phyloP scores from a whole-genome alignment of 164 flowering plant genomes.

The Nelumbo lutea region DNA sequence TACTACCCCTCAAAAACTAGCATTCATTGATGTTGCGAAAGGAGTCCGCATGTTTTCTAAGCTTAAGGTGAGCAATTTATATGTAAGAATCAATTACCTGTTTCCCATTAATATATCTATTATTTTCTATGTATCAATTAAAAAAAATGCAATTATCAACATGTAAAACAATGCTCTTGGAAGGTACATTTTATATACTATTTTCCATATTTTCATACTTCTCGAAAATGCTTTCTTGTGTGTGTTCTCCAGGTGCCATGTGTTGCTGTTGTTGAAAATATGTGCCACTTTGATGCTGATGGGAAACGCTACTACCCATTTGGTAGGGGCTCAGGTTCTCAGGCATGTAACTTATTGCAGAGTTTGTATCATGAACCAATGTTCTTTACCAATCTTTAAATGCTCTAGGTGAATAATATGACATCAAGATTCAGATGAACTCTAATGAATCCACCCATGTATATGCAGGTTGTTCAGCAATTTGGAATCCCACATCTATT shows the following conservation, averaged over 20 bases:
- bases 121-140: neutral
- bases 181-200: neutral
- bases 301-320: conserved; percentile 94
- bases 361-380: neutral
- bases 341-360: conserved; percentile 43
- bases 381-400: neutral
- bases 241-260: conserved; percentile 76
- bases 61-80: conserved; percentile 59
- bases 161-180: no score
- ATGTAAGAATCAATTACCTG: neutral
- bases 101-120: neutral
- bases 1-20: conserved; percentile 94
- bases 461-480: conserved; percentile 88
- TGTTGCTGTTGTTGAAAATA: conserved; percentile 97
- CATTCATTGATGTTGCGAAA: conserved; percentile 96
- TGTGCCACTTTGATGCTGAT: conserved; percentile 99
- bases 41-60: conserved; percentile 99
- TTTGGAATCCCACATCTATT: conserved; percentile 96
- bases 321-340: conserved; percentile 95
- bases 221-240: neutral
- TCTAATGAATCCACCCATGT: conserved; percentile 8
- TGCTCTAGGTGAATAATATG: no score
- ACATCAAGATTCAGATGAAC: no score
- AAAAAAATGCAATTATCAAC: neutral
- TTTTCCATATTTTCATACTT: neutral